These are phyloP conservation scores for Lenwebbia sp. DNA, from an alignment of 345 rosid genomes.

Conservation along the genomic window DNA sequence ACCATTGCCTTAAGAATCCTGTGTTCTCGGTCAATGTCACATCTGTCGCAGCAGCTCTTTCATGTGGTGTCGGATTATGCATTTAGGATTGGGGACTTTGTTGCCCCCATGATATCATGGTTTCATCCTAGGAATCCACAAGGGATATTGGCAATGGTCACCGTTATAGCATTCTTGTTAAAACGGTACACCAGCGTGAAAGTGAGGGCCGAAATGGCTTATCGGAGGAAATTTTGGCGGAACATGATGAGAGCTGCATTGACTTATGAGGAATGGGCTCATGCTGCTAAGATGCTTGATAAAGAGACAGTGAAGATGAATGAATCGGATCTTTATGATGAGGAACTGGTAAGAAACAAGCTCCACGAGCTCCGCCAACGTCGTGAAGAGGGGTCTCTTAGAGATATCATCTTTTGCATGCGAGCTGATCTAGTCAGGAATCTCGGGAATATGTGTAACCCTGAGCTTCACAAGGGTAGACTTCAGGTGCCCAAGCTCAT, in stretches of 20 bases:
- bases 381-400: constrained; percentile 75
- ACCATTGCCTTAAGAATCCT: constrained; percentile 74
- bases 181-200: constrained; percentile 79
- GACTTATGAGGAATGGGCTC: constrained; percentile 98
- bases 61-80: constrained; percentile 25
- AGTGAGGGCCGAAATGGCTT: constrained; percentile 78
- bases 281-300: constrained; percentile 95
- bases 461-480: constrained; percentile 95
- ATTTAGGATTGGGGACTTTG: constrained; percentile 23
- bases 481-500: constrained; percentile 88
- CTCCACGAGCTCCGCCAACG: constrained; percentile 75
- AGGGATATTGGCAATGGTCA: constrained; percentile 86
- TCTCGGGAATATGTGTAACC: constrained; percentile 95
- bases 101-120: constrained; percentile 65
- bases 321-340: constrained; percentile 73
- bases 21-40: constrained; percentile 65
- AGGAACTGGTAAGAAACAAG: constrained; percentile 82
- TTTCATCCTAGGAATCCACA: constrained; percentile 93
- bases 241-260: constrained; percentile 92
- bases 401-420: constrained; percentile 96
- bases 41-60: constrained; percentile 45
- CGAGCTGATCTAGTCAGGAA: constrained; percentile 94
- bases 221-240: constrained; percentile 95
- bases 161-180: constrained; percentile 67
- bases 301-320: constrained; percentile 72